phyloP scores from a whole-genome alignment of 768 basidiomycete species.

The Porphyrellus cyaneotinctus region DNA sequence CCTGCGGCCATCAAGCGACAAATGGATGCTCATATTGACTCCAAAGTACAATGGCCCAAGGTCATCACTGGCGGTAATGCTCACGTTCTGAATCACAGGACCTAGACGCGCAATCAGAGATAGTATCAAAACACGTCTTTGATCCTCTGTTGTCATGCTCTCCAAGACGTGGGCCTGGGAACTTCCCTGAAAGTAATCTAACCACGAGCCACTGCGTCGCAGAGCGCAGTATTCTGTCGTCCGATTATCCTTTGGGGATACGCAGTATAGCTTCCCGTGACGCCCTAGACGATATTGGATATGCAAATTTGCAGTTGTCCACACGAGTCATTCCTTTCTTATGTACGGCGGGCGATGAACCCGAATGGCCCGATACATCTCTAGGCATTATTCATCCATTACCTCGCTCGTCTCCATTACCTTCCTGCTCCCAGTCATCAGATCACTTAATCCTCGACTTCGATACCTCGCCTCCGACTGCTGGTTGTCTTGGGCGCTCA shows the following conservation, averaged over 20 bases:
- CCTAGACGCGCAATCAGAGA: neutral
- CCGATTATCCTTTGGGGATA: neutral
- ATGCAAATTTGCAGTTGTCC: neutral
- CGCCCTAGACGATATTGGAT: constrained; percentile 2
- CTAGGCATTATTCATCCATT: constrained; percentile 1
- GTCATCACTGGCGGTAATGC: neutral
- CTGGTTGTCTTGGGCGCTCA: neutral
- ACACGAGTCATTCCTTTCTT: neutral
- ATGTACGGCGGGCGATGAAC: neutral
- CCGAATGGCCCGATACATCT: neutral
- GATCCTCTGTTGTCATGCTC: neutral
- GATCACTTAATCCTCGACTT: constrained; percentile 18
- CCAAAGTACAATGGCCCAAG: constrained; percentile 12
- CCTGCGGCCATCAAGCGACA: neutral
- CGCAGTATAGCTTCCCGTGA: neutral
- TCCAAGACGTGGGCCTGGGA: neutral
- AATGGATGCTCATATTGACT: neutral
- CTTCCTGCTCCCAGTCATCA: constrained; percentile 13
- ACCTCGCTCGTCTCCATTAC: constrained; percentile 24
- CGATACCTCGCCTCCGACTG: constrained; percentile 21
- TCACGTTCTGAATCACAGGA: constrained; percentile 12
- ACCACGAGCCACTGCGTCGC: neutral
- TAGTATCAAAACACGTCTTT: neutral
- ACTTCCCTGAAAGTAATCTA: neutral
- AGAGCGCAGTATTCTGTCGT: neutral